Percentiles rank a stretch among this genome's conserved stretches.
Conservation (phyloP, 441 rosid species). For the Mallotus japonicus region DNA sequence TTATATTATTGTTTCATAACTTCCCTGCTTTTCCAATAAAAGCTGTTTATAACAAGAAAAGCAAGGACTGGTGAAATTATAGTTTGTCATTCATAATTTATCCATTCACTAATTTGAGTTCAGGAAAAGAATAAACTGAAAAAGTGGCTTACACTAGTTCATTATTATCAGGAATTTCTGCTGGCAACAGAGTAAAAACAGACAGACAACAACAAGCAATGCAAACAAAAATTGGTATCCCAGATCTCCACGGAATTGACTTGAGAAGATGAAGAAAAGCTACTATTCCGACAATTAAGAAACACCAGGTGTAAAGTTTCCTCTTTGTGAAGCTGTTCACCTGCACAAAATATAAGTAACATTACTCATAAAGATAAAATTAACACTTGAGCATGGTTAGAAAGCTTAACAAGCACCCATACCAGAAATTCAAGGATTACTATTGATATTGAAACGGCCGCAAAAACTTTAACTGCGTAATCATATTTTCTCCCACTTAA, state of each 20-base stretch:
- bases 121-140: slow-evolving; percentile 18
- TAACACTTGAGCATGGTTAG: slow-evolving; percentile 15
- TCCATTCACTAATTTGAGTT: background rate
- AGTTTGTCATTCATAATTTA: background rate
- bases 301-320: slow-evolving; percentile 89
- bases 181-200: slow-evolving; percentile 88
- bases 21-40: background rate
- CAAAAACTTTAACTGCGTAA: slow-evolving; percentile 53
- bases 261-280: slow-evolving; percentile 58
- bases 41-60: slow-evolving; percentile 1
- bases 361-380: slow-evolving; percentile 23
- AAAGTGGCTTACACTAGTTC: slow-evolving; percentile 66
- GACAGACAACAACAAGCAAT: slow-evolving; percentile 77
- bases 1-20: background rate
- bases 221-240: slow-evolving; percentile 74
- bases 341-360: slow-evolving; percentile 46
- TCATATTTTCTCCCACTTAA: slow-evolving; percentile 45
- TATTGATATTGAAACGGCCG: slow-evolving; percentile 48
- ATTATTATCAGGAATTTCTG: slow-evolving; percentile 95
- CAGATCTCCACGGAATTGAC: slow-evolving; percentile 74
- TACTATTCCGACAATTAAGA: slow-evolving; percentile 57
- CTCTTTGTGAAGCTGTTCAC: slow-evolving; percentile 94
- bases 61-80: background rate
- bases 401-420: slow-evolving; percentile 28
- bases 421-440: slow-evolving; percentile 83